Conservation (phyloP, 148 eudicot species). For the Vaccinium vitisidaea region DNA sequence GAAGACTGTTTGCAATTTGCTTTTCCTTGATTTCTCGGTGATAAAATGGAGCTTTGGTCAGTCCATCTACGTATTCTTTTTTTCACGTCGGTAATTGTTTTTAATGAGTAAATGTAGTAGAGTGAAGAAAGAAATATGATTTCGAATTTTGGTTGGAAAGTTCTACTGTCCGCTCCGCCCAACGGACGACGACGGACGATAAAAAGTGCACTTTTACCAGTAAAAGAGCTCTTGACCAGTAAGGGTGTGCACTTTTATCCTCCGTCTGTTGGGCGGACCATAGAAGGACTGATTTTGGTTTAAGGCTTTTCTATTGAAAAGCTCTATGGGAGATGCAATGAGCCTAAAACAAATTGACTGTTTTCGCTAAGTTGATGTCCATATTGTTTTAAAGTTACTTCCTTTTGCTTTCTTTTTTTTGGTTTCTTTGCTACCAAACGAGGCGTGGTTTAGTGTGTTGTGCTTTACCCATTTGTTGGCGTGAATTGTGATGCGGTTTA, state of each 20-base stretch:
- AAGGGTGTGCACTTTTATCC: too few relatives aligned
- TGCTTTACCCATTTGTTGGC: constrained; percentile 8
- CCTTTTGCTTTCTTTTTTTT: neutral
- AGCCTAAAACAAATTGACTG: neutral
- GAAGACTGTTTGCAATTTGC: neutral
- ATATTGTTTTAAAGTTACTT: neutral
- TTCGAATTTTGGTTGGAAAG: neutral
- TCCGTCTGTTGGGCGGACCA: too few relatives aligned
- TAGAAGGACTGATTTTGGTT: too few relatives aligned
- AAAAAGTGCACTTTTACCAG: too few relatives aligned
- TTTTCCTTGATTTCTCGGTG: neutral
- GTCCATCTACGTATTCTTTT: neutral
- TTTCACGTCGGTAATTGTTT: neutral
- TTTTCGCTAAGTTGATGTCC: neutral
- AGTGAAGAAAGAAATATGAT: neutral
- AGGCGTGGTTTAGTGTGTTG: neutral
- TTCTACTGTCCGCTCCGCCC: too few relatives aligned
- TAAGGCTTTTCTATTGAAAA: neutral
- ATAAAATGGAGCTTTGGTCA: neutral
- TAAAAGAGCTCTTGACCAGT: too few relatives aligned
- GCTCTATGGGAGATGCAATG: neutral
- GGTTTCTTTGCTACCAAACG: neutral
- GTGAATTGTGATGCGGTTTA: neutral
- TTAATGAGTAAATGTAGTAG: neutral
- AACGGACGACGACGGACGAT: too few relatives aligned